Percentiles rank a stretch among this genome's conserved stretches.
These are phyloP conservation scores for grape (Vitis vinifera) DNA, from an alignment of 164 flowering plant species.

Conservation along the genomic window DNA sequence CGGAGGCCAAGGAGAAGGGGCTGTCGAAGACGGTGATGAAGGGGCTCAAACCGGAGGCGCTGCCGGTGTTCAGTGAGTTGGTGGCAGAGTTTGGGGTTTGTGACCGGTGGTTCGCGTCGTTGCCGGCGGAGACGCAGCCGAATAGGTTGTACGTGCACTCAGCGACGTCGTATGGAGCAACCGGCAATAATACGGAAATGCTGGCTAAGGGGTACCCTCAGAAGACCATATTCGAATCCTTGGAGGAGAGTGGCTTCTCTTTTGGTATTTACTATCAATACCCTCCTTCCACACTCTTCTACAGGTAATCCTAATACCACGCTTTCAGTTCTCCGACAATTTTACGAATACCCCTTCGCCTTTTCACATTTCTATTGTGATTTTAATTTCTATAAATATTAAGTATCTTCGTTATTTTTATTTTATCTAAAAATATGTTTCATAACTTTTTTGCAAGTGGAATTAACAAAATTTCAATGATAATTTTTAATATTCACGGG, in stretches of 20 bases:
- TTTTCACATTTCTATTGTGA: too few species aligned
- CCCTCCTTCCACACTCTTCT: slow-evolving; percentile 62
- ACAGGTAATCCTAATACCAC: slow-evolving; percentile 34
- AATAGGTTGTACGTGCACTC: slow-evolving; percentile 65
- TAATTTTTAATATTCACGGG: too few species aligned
- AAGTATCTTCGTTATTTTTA: too few species aligned
- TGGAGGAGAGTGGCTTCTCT: slow-evolving; percentile 45
- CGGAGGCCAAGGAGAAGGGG: slow-evolving; percentile 40
- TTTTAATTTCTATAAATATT: too few species aligned
- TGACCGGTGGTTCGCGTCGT: slow-evolving; percentile 66
- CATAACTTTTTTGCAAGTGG: too few species aligned
- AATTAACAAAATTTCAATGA: too few species aligned
- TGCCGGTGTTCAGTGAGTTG: slow-evolving; percentile 68
- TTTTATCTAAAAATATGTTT: too few species aligned
- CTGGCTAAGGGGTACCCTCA: slow-evolving; percentile 52
- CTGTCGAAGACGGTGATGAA: slow-evolving; percentile 68
- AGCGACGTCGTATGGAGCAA: slow-evolving; percentile 56
- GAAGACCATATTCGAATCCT: slow-evolving; percentile 60
- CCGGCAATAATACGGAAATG: slow-evolving; percentile 37
- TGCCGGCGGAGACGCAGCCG: slow-evolving; percentile 62
- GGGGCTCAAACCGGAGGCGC: slow-evolving; percentile 61
- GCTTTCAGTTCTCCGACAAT: too few species aligned
- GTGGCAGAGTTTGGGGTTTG: slow-evolving; percentile 65
- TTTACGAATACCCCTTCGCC: too few species aligned
- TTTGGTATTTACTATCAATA: slow-evolving; percentile 62